phyloP scores from a whole-genome alignment of 768 basidiomycete genomes.

The Dentipellis fragilis region DNA sequence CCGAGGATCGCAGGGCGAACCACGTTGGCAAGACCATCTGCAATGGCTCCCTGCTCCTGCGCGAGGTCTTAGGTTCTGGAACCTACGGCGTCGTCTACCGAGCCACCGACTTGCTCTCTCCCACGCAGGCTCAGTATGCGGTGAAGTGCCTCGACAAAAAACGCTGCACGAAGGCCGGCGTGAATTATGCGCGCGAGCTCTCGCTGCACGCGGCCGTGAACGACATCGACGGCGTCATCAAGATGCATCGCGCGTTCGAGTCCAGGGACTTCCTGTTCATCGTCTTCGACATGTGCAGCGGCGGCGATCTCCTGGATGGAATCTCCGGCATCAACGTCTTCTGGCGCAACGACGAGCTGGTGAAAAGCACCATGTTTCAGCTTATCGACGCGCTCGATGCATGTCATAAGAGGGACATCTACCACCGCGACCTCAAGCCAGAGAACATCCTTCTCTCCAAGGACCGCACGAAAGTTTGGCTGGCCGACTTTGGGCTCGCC shows the following conservation, averaged over 20 bases:
- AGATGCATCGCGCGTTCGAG: slow-evolving; percentile 2
- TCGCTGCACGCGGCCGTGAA: slow-evolving; percentile 1
- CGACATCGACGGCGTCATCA: slow-evolving; percentile 3
- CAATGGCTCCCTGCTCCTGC: neutral
- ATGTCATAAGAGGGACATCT: slow-evolving; percentile 35
- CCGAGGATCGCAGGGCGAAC: too few relatives aligned
- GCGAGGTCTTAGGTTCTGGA: neutral
- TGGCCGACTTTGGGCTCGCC: slow-evolving; percentile 41
- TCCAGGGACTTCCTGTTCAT: slow-evolving; percentile 16
- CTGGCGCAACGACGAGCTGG: slow-evolving; percentile 30
- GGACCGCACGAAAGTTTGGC: slow-evolving; percentile 26
- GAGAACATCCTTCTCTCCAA: slow-evolving; percentile 33
- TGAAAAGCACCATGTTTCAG: slow-evolving; percentile 36
- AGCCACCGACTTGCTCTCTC: neutral
- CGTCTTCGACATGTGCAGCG: slow-evolving; percentile 13
- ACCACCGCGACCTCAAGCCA: slow-evolving; percentile 44
- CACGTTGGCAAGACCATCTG: neutral
- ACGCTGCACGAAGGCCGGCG: neutral
- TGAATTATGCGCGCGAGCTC: neutral
- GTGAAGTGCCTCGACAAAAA: neutral
- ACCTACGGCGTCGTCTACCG: neutral
- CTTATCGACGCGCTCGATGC: slow-evolving; percentile 38
- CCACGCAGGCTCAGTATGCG: neutral
- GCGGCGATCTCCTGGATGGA: slow-evolving; percentile 34
- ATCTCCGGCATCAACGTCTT: slow-evolving; percentile 24